Percentiles rank a stretch among this genome's conserved stretches.
phyloP scores from a whole-genome alignment of 2,329 filamentous ascomycete genomes.

The Sporothrix inflata region DNA sequence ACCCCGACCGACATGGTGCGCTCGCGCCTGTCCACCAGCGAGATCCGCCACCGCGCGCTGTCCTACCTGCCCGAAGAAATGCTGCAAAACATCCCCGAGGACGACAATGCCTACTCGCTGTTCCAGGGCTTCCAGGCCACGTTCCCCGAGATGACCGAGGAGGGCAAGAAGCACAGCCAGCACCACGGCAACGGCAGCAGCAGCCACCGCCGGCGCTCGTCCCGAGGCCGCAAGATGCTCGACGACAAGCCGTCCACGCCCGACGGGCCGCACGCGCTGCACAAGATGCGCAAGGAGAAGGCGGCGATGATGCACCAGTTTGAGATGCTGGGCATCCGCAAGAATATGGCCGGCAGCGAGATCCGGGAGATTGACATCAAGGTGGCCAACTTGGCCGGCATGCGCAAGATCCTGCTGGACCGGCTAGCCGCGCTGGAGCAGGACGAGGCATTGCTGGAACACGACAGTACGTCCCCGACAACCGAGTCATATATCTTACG shows the following conservation, averaged over 20 bases:
- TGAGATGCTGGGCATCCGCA: constrained; percentile 88
- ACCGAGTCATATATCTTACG: no score
- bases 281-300: constrained; percentile 78
- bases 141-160: constrained; percentile 71
- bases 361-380: constrained; percentile 97
- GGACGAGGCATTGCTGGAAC: constrained; percentile 87
- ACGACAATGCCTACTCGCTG: constrained; percentile 83
- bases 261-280: constrained; percentile 67
- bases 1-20: constrained; percentile 93
- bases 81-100: constrained; percentile 83
- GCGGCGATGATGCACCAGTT: constrained; percentile 79
- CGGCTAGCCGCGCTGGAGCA: constrained; percentile 83
- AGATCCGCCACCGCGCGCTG: constrained; percentile 92
- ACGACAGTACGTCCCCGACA: constrained; percentile 66
- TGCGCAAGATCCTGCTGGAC: constrained; percentile 90
- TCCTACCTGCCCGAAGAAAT: constrained; percentile 89
- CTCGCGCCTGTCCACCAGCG: constrained; percentile 82
- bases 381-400: constrained; percentile 87
- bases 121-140: constrained; percentile 97
- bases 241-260: constrained; percentile 58
- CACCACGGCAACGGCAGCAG: constrained; percentile 41
- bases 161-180: constrained; percentile 68
- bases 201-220: constrained; percentile 68
- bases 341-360: constrained; percentile 97
- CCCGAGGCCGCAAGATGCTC: constrained; percentile 76